Conservation (phyloP, 1,139 yeast genomes). For the Saccharomyces hybrid region DNA sequence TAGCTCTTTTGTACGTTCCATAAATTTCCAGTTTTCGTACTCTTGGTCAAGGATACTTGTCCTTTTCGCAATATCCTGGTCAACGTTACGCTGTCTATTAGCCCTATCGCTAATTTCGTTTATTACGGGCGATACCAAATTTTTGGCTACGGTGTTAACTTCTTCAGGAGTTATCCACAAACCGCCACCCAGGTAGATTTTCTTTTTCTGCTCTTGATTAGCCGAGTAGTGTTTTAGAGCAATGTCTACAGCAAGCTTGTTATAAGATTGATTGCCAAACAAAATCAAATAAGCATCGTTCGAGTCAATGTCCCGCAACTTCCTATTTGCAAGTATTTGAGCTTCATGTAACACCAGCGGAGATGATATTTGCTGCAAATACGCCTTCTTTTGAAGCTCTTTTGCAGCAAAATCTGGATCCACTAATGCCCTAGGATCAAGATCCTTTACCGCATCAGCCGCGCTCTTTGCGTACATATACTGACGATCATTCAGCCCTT, state of each 20-base stretch:
- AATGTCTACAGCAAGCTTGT: constrained; percentile 45
- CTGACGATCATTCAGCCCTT: not conserved
- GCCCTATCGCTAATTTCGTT: constrained; percentile 68
- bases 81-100: constrained; percentile 59
- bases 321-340: constrained; percentile 46
- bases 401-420: constrained; percentile 10
- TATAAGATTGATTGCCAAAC: constrained; percentile 33
- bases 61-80: constrained; percentile 49
- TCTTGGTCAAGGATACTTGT: constrained; percentile 36
- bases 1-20: constrained; percentile 18
- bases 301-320: constrained; percentile 40
- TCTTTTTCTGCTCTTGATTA: constrained; percentile 36
- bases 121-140: constrained; percentile 79
- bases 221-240: constrained; percentile 36
- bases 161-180: constrained; percentile 68
- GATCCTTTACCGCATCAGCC: constrained; percentile 40
- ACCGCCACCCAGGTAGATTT: constrained; percentile 81
- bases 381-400: constrained; percentile 14
- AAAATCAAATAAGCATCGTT: constrained; percentile 33
- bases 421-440: constrained; percentile 17
- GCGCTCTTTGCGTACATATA: constrained; percentile 38
- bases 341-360: constrained; percentile 56
- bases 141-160: constrained; percentile 72
- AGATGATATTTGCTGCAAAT: constrained; percentile 25
- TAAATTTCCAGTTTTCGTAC: constrained; percentile 28